Evolutionary conservation across 352 stramenopile species (phyloP), one percentile per base, ranked within the genome.

Genomic region (Pythium guiyangense): DNA sequence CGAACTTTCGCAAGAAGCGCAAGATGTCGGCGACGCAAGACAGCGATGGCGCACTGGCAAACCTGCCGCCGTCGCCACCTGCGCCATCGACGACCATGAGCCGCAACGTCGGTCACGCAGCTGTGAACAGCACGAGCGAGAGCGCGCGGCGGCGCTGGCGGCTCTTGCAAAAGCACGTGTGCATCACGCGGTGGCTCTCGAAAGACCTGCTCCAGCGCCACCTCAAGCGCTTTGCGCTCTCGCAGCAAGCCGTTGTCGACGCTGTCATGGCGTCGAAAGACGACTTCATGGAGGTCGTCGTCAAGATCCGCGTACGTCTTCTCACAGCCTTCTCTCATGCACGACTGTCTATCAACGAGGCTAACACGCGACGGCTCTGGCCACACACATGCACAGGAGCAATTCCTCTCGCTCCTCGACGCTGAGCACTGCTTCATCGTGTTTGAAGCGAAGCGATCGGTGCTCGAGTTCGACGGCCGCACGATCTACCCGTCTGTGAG

Each of bases 381-480:
- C n/a, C 6, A 12, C 8, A 48, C 40, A 15, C 15, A 44, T 20
- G 18, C 2, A 17, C 25, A 62, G 11, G 71, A 86, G n/a, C 77
- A 88, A 53, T 79, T 88, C 59, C 56, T 84, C 31, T 72, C 72
- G 48, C 66, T 90, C 9, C 52, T 90, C 8, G 77, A 90, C 43
- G 77, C 77, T 0, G 73, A 90, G 49, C 66, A 81, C 52, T 88
- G 77, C 50, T 71, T 86, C 22, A 60, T 90, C 22, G 81, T 67
- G 61, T 77, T 88, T 52, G 73, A 86, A 44, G 60, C 71, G 18
- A 80, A 74, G 45, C 66, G 66, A 0, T 74, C 71, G 2, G 66
- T 84, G 14, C 60, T 90, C 27, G 74, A 90, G 52, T 86, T 88
- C 29, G 71, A 86, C 50, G 77, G 79, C 1, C 77, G 71, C 49